phyloP scores from a whole-genome alignment of 345 rosid genomes.

The Euphorbia lathyris region DNA sequence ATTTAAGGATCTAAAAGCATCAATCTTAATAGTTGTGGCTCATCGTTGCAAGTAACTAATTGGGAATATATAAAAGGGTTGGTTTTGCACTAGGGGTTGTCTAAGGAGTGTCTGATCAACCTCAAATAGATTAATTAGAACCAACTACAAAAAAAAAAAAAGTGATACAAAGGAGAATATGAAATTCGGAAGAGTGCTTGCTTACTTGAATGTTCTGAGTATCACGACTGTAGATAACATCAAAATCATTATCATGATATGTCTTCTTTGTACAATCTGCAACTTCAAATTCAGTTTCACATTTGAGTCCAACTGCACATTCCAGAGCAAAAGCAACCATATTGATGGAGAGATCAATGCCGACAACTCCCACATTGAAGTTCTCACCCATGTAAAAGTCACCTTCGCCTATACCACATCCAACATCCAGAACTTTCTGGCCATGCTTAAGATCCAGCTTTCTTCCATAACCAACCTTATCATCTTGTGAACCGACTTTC shows the following conservation, averaged over 20 bases:
- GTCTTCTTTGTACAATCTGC: constrained; percentile 90
- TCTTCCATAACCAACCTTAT: constrained; percentile 79
- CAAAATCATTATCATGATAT: constrained; percentile 75
- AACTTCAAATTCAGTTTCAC: constrained; percentile 88
- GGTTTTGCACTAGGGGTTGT: too few species aligned
- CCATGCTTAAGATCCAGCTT: constrained; percentile 84
- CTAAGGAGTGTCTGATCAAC: too few species aligned
- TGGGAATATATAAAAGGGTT: neutral
- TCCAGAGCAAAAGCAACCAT: constrained; percentile 96
- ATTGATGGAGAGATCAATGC: constrained; percentile 88
- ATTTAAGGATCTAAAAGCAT: neutral
- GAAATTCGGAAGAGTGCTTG: neutral
- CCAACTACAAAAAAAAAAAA: too few species aligned
- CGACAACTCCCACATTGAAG: constrained; percentile 80
- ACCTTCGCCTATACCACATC: constrained; percentile 99
- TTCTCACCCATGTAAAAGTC: constrained; percentile 97
- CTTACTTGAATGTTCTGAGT: constrained; percentile 91
- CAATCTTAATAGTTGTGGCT: too few species aligned
- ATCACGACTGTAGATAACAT: constrained; percentile 96
- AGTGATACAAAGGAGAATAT: neutral
- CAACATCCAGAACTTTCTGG: constrained; percentile 95
- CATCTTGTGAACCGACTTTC: constrained; percentile 70
- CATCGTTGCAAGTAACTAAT: too few species aligned
- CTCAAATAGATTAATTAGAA: too few species aligned
- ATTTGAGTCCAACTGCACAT: constrained; percentile 85